These are phyloP conservation scores for Telfairia occidentalis DNA, from an alignment of 331 rosid species.

Conservation along the genomic window DNA sequence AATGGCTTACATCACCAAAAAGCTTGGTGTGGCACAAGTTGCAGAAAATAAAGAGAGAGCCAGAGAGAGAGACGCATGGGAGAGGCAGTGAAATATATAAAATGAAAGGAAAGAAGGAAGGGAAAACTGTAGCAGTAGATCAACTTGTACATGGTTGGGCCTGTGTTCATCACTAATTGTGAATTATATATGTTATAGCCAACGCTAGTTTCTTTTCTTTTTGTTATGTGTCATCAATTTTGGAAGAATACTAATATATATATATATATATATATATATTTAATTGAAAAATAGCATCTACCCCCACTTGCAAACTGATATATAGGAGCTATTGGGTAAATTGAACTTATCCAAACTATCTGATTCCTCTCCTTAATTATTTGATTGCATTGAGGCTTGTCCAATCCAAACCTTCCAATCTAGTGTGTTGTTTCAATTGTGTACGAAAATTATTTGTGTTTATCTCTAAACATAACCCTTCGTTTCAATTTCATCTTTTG, in stretches of 20 bases:
- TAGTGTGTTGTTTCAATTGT: too few species aligned
- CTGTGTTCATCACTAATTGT: background rate
- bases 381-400: background rate
- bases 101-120: background rate
- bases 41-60: background rate
- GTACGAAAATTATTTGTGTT: background rate
- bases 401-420: background rate
- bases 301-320: background rate
- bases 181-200: background rate
- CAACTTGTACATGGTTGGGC: background rate
- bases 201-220: background rate
- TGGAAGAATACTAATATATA: slow-evolving; percentile 1
- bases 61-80: background rate
- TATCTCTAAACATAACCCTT: background rate
- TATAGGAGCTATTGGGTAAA: too few species aligned
- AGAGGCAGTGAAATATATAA: background rate
- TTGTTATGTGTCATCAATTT: background rate
- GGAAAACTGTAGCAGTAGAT: background rate
- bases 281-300: background rate
- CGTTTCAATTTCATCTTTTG: background rate
- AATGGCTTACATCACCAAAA: slow-evolving; percentile 1
- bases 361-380: background rate
- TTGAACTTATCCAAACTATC: background rate
- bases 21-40: background rate
- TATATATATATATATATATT: too few species aligned